phyloP scores from a whole-genome alignment of 2,329 filamentous ascomycete genomes.

The Nakataea oryzae region DNA sequence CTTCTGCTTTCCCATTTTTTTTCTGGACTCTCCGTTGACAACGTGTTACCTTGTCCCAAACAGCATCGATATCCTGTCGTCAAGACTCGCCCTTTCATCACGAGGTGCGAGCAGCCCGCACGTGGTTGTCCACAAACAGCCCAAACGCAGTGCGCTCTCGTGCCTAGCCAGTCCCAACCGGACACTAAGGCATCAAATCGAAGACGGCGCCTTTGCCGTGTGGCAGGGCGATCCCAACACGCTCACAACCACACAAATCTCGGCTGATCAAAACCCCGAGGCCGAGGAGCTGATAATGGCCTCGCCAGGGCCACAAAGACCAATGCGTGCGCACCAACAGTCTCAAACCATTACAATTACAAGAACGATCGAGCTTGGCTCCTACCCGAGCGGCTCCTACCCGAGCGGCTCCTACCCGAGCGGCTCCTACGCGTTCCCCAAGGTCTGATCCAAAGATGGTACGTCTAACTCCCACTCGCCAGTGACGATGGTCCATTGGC shows the following conservation, averaged over 20 bases:
- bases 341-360: background rate
- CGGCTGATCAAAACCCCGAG: background rate
- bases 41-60: constrained; percentile 2
- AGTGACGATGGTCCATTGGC: too few species aligned
- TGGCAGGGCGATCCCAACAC: background rate
- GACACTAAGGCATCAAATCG: background rate
- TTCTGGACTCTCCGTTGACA: too few species aligned
- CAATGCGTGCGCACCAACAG: background rate
- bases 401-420: too few species aligned
- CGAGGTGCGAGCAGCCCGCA: background rate
- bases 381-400: background rate
- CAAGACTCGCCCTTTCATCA: background rate
- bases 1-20: too few species aligned
- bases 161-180: background rate
- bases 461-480: too few species aligned
- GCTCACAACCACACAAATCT: background rate
- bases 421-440: too few species aligned
- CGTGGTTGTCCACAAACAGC: background rate
- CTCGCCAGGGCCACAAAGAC: background rate
- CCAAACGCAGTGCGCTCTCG: background rate
- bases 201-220: background rate
- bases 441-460: too few species aligned
- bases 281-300: background rate
- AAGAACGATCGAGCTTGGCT: background rate
- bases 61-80: constrained; percentile 6